phyloP scores from a whole-genome alignment of 2,329 filamentous ascomycete genomes.

The Xylaria sp. region DNA sequence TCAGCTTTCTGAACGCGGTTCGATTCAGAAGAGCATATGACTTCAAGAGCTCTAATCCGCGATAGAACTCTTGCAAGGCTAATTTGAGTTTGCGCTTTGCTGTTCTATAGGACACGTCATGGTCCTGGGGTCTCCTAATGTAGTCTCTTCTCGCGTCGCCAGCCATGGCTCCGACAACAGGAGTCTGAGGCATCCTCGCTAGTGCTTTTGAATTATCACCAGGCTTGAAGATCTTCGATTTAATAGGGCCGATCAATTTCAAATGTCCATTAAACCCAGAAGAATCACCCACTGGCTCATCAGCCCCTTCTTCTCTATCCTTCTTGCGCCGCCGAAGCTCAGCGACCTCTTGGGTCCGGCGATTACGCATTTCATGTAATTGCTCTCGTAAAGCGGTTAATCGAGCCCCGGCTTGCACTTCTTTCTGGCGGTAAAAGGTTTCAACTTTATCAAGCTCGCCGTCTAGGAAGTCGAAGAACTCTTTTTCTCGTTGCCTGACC shows the following conservation, averaged over 20 bases:
- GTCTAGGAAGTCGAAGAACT: constrained; percentile 89
- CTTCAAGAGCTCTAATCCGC: constrained; percentile 89
- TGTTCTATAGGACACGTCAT: constrained; percentile 82
- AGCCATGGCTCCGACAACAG: constrained; percentile 51
- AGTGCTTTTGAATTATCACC: constrained; percentile 71
- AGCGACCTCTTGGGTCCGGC: constrained; percentile 77
- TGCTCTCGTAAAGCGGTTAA: constrained; percentile 80
- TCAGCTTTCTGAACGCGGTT: constrained; percentile 95
- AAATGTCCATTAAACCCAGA: constrained; percentile 44
- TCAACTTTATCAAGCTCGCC: constrained; percentile 91
- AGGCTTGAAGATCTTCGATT: constrained; percentile 64
- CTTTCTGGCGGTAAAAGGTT: constrained; percentile 86
- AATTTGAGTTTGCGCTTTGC: constrained; percentile 93
- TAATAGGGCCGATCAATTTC: constrained; percentile 65
- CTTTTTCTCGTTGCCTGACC: constrained; percentile 78
- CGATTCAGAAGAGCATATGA: constrained; percentile 90
- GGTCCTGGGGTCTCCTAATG: constrained; percentile 59
- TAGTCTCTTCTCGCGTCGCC: constrained; percentile 60
- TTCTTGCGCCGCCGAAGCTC: constrained; percentile 54
- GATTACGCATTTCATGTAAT: constrained; percentile 91
- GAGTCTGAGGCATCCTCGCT: constrained; percentile 64
- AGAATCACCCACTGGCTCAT: constrained; percentile 37
- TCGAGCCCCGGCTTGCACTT: constrained; percentile 82
- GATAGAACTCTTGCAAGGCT: constrained; percentile 92
- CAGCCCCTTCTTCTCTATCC: constrained; percentile 45